phyloP scores from a whole-genome alignment of 2,329 filamentous ascomycete genomes.

The Xylariaceae sp. region DNA sequence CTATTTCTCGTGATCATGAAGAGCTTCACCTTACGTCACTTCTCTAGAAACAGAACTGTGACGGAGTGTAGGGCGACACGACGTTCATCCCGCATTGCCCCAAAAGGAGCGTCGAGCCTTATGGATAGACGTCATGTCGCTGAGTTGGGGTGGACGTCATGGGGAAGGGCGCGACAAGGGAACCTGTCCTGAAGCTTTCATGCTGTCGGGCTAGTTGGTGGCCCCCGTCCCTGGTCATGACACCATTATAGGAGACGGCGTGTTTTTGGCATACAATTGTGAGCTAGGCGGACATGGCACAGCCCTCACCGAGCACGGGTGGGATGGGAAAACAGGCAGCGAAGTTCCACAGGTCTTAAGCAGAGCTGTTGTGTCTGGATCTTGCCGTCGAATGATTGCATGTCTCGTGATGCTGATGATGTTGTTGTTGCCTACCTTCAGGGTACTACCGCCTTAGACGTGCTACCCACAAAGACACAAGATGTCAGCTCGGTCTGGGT shows the following conservation, averaged over 20 bases:
- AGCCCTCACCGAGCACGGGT: background rate
- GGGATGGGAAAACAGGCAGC: background rate
- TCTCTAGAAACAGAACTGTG: too few relatives aligned
- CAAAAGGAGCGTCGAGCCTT: constrained; percentile 7
- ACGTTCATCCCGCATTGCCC: constrained; percentile 7
- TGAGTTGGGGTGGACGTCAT: constrained; percentile 27
- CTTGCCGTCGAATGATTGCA: background rate
- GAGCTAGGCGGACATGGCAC: background rate
- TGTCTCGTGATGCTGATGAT: background rate
- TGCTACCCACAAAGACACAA: background rate
- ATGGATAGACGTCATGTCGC: constrained; percentile 29
- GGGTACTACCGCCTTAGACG: background rate
- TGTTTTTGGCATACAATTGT: background rate
- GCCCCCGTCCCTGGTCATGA: constrained; percentile 5
- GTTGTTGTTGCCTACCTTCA: background rate
- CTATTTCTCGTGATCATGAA: constrained; percentile 8
- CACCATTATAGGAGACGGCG: background rate
- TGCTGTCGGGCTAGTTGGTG: constrained; percentile 22
- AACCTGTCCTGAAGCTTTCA: constrained; percentile 22
- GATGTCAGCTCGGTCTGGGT: background rate
- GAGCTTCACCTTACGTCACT: constrained; percentile 27
- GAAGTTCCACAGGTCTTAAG: background rate
- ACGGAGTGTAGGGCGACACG: background rate
- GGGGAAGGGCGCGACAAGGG: constrained; percentile 19
- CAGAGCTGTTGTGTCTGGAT: background rate